Evolutionary conservation across 768 basidiomycete species (phyloP).

Genomic region (Chalciporus pseudorubinellus): DNA sequence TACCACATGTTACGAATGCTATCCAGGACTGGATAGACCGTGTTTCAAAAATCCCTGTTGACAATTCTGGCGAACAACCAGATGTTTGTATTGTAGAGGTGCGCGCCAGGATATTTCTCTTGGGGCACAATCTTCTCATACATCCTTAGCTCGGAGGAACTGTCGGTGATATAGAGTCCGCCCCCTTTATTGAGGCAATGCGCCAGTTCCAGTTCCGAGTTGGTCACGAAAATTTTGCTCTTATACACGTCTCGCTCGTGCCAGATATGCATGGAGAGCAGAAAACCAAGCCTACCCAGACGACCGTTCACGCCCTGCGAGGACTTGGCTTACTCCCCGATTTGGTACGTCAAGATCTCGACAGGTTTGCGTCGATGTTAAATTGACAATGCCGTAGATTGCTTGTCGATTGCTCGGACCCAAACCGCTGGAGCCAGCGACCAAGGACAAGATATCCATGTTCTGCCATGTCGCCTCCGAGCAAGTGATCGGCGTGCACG

Average conservation of each 20-base stretch:
- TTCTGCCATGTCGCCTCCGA: conserved; percentile 93
- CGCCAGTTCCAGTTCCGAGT: conserved; percentile 99
- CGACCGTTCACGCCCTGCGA: conserved; percentile 89
- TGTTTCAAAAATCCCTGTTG: conserved; percentile 91
- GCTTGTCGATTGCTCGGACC: conserved; percentile 86
- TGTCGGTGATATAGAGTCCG: conserved; percentile 97
- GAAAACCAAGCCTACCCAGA: conserved; percentile 99
- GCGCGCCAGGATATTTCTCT: conserved; percentile 17
- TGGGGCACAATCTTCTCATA: conserved; percentile 5
- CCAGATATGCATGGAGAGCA: conserved; percentile 99
- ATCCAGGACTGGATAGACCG: conserved; percentile 99
- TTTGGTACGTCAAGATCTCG: conserved; percentile 51
- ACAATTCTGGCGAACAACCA: conserved; percentile 88
- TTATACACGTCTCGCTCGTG: conserved; percentile 96
- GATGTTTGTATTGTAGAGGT: conserved; percentile 99
- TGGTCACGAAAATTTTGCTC: conserved; percentile 92
- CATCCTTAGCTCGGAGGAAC: conserved; percentile 86
- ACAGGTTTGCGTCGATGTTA: not conserved
- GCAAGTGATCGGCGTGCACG: conserved; percentile 93
- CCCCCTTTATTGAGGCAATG: conserved; percentile 98
- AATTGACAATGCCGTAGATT: conserved; percentile 51
- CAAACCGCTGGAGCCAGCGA: conserved; percentile 75
- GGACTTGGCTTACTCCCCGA: conserved; percentile 93
- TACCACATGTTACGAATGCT: conserved; percentile 94
- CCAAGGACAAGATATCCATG: conserved; percentile 97